These are phyloP conservation scores for Penicillium sp. DNA, from an alignment of 2,329 filamentous ascomycete species.

Conservation along the genomic window DNA sequence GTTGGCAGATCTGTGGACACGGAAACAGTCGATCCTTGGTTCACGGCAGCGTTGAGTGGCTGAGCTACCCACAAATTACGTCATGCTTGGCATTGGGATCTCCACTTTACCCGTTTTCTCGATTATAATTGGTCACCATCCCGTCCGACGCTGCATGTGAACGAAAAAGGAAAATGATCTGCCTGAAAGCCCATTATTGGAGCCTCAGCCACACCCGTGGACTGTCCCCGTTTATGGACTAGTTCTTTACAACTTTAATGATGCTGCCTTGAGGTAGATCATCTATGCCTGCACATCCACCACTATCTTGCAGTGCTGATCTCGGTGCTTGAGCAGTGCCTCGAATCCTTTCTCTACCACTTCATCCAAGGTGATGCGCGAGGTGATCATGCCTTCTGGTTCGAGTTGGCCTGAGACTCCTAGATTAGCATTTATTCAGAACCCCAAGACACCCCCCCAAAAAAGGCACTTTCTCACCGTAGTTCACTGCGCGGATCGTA, in stretches of 20 bases:
- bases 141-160: no score
- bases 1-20: slow-evolving; percentile 12
- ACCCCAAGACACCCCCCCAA: neutral
- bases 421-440: no score
- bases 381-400: slow-evolving; percentile 58
- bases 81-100: no score
- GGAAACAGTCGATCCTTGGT: slow-evolving; percentile 4
- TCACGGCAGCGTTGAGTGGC: neutral
- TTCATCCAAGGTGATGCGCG: slow-evolving; percentile 52
- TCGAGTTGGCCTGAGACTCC: slow-evolving; percentile 44
- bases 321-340: neutral
- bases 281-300: neutral
- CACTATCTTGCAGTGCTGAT: neutral
- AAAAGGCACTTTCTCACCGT: slow-evolving; percentile 11
- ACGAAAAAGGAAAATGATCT: no score
- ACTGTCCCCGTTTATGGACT: no score
- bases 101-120: neutral
- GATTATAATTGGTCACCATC: no score
- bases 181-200: no score
- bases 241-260: no score
- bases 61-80: neutral
- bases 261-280: no score
- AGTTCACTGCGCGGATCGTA: slow-evolving; percentile 50
- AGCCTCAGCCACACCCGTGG: no score
- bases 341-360: slow-evolving; percentile 25